A percentile compares a stretch with the other conserved stretches of the same genome.
These are phyloP conservation scores for Xylaria acuta DNA, from an alignment of 495 filamentous ascomycete species.

Conservation along the genomic window DNA sequence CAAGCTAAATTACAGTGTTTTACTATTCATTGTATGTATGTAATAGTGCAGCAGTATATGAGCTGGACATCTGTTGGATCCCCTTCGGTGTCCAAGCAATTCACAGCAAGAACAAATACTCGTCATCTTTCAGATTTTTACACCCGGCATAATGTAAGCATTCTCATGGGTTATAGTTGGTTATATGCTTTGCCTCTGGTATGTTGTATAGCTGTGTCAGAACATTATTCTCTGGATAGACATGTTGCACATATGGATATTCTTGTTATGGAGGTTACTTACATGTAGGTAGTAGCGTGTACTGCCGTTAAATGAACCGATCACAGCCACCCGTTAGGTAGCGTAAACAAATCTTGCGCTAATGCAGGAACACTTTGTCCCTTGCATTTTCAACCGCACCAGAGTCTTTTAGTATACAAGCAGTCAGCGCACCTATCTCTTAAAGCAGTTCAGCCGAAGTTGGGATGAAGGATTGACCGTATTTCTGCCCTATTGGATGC, in stretches of 20 bases:
- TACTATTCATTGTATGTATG: not conserved
- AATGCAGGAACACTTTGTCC: conserved; percentile 27
- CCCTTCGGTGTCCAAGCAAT: not conserved
- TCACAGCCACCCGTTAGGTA: conserved; percentile 1
- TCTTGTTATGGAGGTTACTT: not conserved
- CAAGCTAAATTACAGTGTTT: not conserved
- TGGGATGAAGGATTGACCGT: not conserved
- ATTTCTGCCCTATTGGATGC: not conserved
- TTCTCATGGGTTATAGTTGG: not conserved
- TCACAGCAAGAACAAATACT: not conserved
- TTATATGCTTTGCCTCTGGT: not conserved
- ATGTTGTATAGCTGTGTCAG: not conserved
- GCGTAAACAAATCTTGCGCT: conserved; percentile 3
- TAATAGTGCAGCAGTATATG: not conserved
- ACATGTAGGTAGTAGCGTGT: too few relatives aligned
- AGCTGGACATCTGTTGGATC: not conserved
- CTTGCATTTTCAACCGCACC: conserved; percentile 5
- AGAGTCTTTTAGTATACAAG: not conserved
- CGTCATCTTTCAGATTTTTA: not conserved
- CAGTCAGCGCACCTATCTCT: not conserved
- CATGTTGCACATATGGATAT: not conserved
- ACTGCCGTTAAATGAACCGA: not conserved
- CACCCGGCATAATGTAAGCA: not conserved
- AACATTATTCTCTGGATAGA: not conserved
- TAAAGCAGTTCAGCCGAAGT: not conserved